phyloP scores from a whole-genome alignment of 495 filamentous ascomycete species.

The Bacidia gigantensis region DNA sequence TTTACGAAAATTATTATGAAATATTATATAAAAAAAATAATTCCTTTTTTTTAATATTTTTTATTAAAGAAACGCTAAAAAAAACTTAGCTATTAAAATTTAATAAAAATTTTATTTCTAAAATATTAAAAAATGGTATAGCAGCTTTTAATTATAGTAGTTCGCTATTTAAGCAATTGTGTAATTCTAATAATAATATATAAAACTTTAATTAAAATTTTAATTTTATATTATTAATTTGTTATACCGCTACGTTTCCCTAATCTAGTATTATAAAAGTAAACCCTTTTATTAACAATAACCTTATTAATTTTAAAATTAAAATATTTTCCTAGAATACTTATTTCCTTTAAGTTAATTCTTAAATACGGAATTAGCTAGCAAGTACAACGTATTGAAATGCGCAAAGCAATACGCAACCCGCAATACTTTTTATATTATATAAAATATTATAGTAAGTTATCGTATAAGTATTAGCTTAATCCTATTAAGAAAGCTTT shows the following conservation, averaged over 20 bases:
- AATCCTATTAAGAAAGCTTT: no score
- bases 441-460: not conserved
- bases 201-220: not conserved
- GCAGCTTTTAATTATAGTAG: no score
- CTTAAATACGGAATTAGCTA: not conserved
- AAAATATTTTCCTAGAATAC: not conserved
- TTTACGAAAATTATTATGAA: no score
- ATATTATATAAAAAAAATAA: no score
- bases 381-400: not conserved
- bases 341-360: not conserved
- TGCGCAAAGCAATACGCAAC: not conserved
- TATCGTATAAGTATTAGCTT: not conserved
- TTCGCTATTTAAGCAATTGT: not conserved
- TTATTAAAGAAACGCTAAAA: no score
- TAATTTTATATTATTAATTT: not conserved
- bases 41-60: no score
- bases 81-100: no score
- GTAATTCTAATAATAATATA: not conserved
- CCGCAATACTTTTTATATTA: not conserved
- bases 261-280: not conserved
- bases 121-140: no score
- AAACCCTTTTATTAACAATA: not conserved
- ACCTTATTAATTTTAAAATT: not conserved
- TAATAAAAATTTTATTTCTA: no score
- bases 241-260: not conserved